A percentile compares a stretch with the other conserved stretches of the same genome.
phyloP scores from a whole-genome alignment of 352 stramenopile species.

The Blastocystis sp. region DNA sequence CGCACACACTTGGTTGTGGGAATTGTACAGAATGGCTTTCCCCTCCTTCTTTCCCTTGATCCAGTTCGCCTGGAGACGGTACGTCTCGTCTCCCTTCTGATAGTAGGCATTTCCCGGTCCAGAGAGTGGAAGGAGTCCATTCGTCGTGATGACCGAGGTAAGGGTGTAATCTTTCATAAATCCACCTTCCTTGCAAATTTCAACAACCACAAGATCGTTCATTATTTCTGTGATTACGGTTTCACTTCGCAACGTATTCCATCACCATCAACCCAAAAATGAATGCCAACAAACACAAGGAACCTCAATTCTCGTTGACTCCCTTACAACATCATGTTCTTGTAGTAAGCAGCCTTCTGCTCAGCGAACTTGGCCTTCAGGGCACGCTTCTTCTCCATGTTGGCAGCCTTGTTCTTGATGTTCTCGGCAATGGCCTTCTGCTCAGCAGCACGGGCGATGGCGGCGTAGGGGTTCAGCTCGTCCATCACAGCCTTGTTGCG shows the following conservation, averaged over 20 bases:
- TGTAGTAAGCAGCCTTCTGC: constrained; percentile 69
- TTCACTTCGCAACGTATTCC: no score
- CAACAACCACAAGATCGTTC: no score
- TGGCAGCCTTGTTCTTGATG: constrained; percentile 74
- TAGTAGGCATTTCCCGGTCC: not conserved
- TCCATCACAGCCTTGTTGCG: constrained; percentile 84
- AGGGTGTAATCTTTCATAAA: not conserved
- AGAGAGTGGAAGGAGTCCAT: not conserved
- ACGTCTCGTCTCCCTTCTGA: not conserved
- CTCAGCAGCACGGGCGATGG: constrained; percentile 77
- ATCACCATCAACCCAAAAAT: no score
- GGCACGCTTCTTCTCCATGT: constrained; percentile 70
- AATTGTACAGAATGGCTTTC: not conserved
- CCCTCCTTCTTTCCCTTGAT: not conserved
- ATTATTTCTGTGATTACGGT: no score
- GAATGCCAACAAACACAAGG: not conserved
- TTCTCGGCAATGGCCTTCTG: constrained; percentile 72
- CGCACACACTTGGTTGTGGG: not conserved
- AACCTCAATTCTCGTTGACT: not conserved
- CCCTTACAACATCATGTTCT: constrained; percentile 61
- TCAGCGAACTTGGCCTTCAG: constrained; percentile 71
- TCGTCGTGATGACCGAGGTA: not conserved
- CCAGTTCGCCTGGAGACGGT: not conserved
- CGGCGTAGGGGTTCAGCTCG: constrained; percentile 89
- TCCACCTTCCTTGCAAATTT: not conserved